phyloP scores from a whole-genome alignment of 148 eudicot species.

The Linanthus parryae region DNA sequence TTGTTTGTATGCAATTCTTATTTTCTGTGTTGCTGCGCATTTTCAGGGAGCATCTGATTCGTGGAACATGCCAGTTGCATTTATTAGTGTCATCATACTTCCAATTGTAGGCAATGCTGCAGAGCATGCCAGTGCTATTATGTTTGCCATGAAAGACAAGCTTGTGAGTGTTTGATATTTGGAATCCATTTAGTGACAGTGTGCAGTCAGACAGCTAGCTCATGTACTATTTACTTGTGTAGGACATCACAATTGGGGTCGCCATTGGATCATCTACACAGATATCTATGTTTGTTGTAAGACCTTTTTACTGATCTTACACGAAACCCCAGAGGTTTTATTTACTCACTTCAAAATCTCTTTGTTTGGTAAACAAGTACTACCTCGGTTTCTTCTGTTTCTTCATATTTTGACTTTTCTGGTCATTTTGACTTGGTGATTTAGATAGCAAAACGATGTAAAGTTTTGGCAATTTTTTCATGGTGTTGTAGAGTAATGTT shows the following conservation, averaged over 20 bases:
- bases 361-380: too few relatives aligned
- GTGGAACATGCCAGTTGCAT: constrained; percentile 73
- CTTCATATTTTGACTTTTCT: too few relatives aligned
- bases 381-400: too few relatives aligned
- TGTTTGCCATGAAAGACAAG: constrained; percentile 91
- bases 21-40: constrained; percentile 1
- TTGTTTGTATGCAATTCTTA: too few relatives aligned
- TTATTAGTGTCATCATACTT: constrained; percentile 88
- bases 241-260: constrained; percentile 91
- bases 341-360: too few relatives aligned
- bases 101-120: constrained; percentile 97
- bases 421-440: too few relatives aligned
- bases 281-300: constrained; percentile 97
- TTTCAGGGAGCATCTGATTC: constrained; percentile 89
- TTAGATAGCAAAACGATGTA: too few relatives aligned
- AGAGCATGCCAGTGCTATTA: constrained; percentile 94
- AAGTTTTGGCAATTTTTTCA: too few relatives aligned
- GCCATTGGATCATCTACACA: constrained; percentile 96
- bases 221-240: background rate
- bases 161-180: constrained; percentile 52
- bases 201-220: constrained; percentile 1
- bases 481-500: too few relatives aligned
- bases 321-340: too few relatives aligned
- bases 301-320: background rate
- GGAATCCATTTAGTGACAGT: background rate